phyloP scores from a whole-genome alignment of 2,329 filamentous ascomycete species.

The Fusarium secorum region DNA sequence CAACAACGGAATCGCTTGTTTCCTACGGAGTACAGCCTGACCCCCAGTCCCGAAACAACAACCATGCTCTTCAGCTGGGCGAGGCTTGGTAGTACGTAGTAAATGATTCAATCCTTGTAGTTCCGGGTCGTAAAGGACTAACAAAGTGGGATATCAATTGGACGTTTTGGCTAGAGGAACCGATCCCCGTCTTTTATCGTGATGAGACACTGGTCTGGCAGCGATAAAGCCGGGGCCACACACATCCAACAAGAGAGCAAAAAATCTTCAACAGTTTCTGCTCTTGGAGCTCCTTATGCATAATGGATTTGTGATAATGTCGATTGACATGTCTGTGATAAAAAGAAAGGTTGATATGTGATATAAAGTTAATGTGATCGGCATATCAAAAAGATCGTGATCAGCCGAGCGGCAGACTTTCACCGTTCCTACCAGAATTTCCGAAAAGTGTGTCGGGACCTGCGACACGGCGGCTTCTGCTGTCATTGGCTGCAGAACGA shows the following conservation, averaged over 20 bases:
- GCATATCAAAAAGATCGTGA: constrained; percentile 23
- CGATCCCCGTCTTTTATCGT: constrained; percentile 19
- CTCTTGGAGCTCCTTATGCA: neutral
- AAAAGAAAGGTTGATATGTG: neutral
- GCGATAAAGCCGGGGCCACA: constrained; percentile 23
- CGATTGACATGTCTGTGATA: neutral
- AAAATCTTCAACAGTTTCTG: constrained; percentile 6
- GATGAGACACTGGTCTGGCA: constrained; percentile 41
- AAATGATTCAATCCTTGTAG: constrained; percentile 14
- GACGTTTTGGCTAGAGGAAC: constrained; percentile 19
- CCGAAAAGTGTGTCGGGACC: constrained; percentile 10
- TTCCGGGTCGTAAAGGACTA: neutral
- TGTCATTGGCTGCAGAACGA: constrained; percentile 9
- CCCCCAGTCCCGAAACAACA: constrained; percentile 29
- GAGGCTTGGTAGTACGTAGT: constrained; percentile 3
- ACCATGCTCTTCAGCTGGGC: constrained; percentile 14
- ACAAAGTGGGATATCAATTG: constrained; percentile 5
- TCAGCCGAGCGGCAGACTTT: neutral
- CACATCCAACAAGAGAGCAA: constrained; percentile 2
- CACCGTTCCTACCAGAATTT: constrained; percentile 30
- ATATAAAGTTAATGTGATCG: constrained; percentile 4
- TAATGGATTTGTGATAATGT: neutral
- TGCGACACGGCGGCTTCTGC: neutral
- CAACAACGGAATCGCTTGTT: constrained; percentile 24
- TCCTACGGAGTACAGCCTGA: neutral